Evolutionary conservation across 345 rosid genomes (phyloP), one percentile per base, ranked within the genome.

Genomic region (Hypericum androsaemum): DNA sequence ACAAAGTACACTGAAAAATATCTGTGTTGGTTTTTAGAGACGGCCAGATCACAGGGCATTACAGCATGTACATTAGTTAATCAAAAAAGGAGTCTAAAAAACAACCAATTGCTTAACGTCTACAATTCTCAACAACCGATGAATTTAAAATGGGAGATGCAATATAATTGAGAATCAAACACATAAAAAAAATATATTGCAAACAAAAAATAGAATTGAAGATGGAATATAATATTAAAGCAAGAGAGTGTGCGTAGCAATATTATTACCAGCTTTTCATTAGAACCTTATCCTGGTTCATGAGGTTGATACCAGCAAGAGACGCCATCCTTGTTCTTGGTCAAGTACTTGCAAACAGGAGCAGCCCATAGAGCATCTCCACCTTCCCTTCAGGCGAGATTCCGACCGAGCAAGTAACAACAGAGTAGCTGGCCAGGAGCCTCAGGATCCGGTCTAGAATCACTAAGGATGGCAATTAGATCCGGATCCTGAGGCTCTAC

Each of bases 201-300:
- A 39, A 39, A 39, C 10, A 39, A 39, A 39, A 10, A 39, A 39
- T 6, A 39, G 6, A 10, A n/a, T n/a, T n/a, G n/a, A n/a, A n/a
- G n/a, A n/a, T n/a, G n/a, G n/a, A n/a, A n/a, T n/a, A n/a, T n/a
- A n/a, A n/a, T n/a, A 41, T 14, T 13, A 39, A 59, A 12, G 17
- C 56, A 6, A 53, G n/a, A 14, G 17, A 5, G 13, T 9, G 6
- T n/a, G 10, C 16, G 5, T 7, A 1, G 45, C 6, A n/a, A 10
- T 14, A 5, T 22, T 32, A 5, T 43, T 66, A 89, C 97, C 96
- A 89, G 77, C 95, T 89, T 64, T 89, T 95, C 97, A 89, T 84
- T 61, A 84, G 83, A 41, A 89, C 76, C 63, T 87, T 84, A 47
- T 86, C 97, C 66, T 89, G 97, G 64, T 82, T 86, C 94, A 89